Conservation (phyloP, 352 stramenopile genomes). For the Pythium utonaiense region DNA sequence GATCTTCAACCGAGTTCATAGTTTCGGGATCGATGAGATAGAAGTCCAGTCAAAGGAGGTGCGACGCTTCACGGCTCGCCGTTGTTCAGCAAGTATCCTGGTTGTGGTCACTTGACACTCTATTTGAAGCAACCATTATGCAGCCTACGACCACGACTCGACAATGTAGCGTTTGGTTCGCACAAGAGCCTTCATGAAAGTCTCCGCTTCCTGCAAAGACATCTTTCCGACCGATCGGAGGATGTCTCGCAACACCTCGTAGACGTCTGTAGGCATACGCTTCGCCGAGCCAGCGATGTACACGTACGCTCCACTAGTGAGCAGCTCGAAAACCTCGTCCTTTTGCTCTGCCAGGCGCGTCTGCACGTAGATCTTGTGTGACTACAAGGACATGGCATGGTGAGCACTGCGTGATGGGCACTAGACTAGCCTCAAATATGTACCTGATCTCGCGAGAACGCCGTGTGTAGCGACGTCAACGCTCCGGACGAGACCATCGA, state of each 20-base stretch:
- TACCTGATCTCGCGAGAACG: constrained; percentile 90
- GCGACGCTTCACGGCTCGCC: neutral
- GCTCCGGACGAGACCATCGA: constrained; percentile 39
- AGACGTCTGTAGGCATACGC: constrained; percentile 90
- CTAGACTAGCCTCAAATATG: neutral
- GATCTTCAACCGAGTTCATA: neutral
- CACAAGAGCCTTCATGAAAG: constrained; percentile 67
- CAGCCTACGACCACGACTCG: constrained; percentile 75
- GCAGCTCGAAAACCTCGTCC: constrained; percentile 58
- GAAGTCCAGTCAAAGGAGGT: neutral
- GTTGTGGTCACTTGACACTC: neutral
- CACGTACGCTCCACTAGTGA: constrained; percentile 64
- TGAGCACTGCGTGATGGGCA: neutral
- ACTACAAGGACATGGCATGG: constrained; percentile 18
- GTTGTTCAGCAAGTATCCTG: too few relatives aligned
- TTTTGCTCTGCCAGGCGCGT: constrained; percentile 83
- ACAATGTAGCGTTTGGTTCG: constrained; percentile 82
- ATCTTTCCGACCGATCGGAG: constrained; percentile 74
- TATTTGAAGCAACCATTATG: constrained; percentile 4
- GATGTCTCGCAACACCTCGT: constrained; percentile 86
- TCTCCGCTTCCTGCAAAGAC: constrained; percentile 55
- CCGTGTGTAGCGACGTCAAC: constrained; percentile 75
- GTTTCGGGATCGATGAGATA: neutral
- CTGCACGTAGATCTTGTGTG: constrained; percentile 91
- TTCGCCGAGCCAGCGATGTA: constrained; percentile 90